phyloP scores from a whole-genome alignment of 2,329 filamentous ascomycete species.

The Arthrobotrys entomopaga region DNA sequence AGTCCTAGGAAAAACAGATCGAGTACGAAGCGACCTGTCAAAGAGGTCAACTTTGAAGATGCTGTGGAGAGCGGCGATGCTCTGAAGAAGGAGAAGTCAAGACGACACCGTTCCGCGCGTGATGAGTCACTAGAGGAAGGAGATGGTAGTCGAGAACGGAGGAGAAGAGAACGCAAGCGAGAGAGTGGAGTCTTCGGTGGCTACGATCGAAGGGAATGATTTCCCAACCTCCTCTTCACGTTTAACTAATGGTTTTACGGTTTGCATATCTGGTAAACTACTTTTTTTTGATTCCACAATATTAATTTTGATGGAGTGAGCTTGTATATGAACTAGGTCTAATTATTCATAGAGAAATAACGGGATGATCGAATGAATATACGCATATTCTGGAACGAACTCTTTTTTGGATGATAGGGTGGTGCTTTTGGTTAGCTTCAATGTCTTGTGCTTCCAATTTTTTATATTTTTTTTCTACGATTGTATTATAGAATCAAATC shows the following conservation, averaged over 20 bases:
- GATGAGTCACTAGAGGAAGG: conserved; percentile 42
- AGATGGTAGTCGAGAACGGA: conserved; percentile 41
- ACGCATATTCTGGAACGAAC: conserved; percentile 1
- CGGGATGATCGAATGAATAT: conserved; percentile 7
- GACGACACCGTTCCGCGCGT: conserved; percentile 32
- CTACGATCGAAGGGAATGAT: conserved; percentile 40
- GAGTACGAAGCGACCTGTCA: conserved; percentile 32
- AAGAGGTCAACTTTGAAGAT: conserved; percentile 53
- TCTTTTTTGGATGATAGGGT: background rate
- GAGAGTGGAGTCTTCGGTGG: conserved; percentile 49
- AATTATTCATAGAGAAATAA: conserved; percentile 25
- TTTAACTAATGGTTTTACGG: no score
- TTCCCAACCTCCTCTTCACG: background rate
- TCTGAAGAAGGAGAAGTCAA: conserved; percentile 44
- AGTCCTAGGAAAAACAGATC: conserved; percentile 32
- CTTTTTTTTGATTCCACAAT: conserved; percentile 16
- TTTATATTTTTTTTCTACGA: background rate
- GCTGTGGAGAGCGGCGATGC: conserved; percentile 51
- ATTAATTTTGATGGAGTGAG: conserved; percentile 33
- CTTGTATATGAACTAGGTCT: conserved; percentile 26
- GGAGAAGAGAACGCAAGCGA: conserved; percentile 44
- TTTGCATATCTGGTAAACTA: conserved; percentile 15
- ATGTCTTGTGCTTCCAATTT: conserved; percentile 6
- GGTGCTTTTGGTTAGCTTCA: background rate
- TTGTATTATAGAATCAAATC: conserved; percentile 15